phyloP scores from a whole-genome alignment of 192 early-diverging fungal genomes.

The Entophlyctis helioformis region DNA sequence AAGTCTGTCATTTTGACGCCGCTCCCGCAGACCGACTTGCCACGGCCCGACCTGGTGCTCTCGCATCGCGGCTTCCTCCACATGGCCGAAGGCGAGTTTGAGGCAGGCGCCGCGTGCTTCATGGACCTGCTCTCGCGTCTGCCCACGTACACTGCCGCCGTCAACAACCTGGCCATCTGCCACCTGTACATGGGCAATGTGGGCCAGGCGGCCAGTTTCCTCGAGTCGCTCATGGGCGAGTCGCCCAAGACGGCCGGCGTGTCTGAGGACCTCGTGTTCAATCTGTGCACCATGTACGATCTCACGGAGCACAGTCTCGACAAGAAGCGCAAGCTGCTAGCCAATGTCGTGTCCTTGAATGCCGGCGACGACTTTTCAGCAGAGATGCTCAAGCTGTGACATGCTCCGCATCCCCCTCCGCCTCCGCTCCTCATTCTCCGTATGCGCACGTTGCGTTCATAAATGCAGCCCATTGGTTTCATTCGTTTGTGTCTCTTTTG shows the following conservation, averaged over 20 bases:
- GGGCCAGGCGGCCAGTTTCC: constrained; percentile 16
- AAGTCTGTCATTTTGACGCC: neutral
- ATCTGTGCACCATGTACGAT: constrained; percentile 32
- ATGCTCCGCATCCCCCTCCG: too few species aligned
- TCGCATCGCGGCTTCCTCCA: constrained; percentile 15
- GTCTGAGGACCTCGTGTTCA: constrained; percentile 20
- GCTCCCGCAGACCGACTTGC: neutral
- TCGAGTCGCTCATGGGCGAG: constrained; percentile 22
- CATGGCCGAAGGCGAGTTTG: constrained; percentile 13
- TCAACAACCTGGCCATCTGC: constrained; percentile 33
- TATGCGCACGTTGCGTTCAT: too few species aligned
- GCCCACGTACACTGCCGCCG: constrained; percentile 5
- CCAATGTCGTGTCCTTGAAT: constrained; percentile 13
- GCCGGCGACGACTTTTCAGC: constrained; percentile 30
- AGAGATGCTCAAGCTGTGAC: constrained; percentile 24
- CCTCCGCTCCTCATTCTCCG: too few species aligned
- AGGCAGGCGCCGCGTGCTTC: constrained; percentile 6
- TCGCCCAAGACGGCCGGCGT: constrained; percentile 11
- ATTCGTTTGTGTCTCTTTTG: too few species aligned
- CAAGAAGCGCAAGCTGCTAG: constrained; percentile 23
- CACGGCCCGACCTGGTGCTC: constrained; percentile 8
- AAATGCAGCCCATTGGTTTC: too few species aligned
- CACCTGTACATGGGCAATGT: constrained; percentile 34
- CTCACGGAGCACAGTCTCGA: constrained; percentile 21
- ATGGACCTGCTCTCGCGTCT: constrained; percentile 13